A percentile compares a stretch with the other conserved stretches of the same genome.
These are phyloP conservation scores for Coemansia reversa DNA, from an alignment of 192 early-diverging fungal species.

Conservation along the genomic window DNA sequence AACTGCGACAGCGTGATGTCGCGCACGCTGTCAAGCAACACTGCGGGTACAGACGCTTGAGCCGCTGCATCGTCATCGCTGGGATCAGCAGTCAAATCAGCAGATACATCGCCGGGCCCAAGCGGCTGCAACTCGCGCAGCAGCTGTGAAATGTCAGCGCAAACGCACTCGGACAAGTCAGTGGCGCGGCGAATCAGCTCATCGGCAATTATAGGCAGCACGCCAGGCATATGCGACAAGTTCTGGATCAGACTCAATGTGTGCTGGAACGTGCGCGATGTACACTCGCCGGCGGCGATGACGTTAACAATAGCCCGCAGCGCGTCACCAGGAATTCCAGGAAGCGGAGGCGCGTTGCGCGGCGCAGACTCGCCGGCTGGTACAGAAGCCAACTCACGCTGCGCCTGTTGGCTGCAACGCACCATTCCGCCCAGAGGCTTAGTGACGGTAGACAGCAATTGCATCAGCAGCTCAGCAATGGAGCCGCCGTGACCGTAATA, in stretches of 20 bases:
- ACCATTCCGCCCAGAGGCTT: constrained; percentile 69
- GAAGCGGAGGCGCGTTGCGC: constrained; percentile 59
- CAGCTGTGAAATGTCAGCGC: constrained; percentile 69
- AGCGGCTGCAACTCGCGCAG: constrained; percentile 54
- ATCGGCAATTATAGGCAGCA: constrained; percentile 72
- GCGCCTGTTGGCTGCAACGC: constrained; percentile 47
- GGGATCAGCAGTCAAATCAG: not conserved
- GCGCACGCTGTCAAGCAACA: constrained; percentile 66
- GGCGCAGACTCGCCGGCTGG: not conserved
- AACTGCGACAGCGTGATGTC: constrained; percentile 73
- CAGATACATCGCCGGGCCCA: constrained; percentile 6
- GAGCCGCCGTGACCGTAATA: constrained; percentile 72
- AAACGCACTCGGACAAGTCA: constrained; percentile 64
- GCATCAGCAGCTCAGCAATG: constrained; percentile 87
- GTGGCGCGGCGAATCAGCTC: constrained; percentile 75
- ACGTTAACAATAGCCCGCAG: constrained; percentile 87
- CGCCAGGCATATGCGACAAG: constrained; percentile 68
- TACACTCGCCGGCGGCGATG: constrained; percentile 84
- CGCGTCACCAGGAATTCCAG: constrained; percentile 78
- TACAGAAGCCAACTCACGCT: constrained; percentile 23
- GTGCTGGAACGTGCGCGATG: constrained; percentile 92
- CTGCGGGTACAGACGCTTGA: constrained; percentile 10
- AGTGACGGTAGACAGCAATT: constrained; percentile 76
- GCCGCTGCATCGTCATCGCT: constrained; percentile 40
- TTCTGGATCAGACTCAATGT: constrained; percentile 89